Evolutionary conservation across 176 grass and related monocot genomes (phyloP).

Genomic region (Thalia dealbata): DNA sequence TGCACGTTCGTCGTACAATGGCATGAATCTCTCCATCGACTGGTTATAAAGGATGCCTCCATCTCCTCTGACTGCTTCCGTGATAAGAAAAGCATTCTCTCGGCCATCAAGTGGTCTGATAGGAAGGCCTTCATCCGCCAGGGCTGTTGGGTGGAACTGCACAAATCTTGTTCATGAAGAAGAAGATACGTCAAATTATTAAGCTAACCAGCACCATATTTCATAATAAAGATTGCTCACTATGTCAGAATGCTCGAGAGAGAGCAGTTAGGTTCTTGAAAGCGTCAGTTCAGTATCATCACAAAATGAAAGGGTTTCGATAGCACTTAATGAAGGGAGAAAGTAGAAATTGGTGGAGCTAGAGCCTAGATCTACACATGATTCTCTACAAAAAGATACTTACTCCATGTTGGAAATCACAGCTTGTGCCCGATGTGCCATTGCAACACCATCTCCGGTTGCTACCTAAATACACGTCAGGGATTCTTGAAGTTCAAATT

Average conservation of each 20-base stretch:
- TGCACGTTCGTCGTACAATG: conserved; percentile 61
- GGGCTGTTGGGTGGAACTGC: conserved; percentile 92
- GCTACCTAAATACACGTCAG: conserved; percentile 49
- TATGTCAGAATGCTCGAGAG: no score
- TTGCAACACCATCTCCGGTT: conserved; percentile 95
- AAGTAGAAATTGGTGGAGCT: not conserved
- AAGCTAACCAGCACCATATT: not conserved
- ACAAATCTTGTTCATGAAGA: conserved; percentile 52
- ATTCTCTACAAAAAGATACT: conserved; percentile 23
- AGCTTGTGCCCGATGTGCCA: conserved; percentile 83
- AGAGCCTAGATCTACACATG: not conserved
- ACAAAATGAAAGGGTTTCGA: not conserved
- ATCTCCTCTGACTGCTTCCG: conserved; percentile 87
- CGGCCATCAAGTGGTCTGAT: conserved; percentile 54
- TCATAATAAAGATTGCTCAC: no score
- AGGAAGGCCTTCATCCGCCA: conserved; percentile 86
- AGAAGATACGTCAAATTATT: not conserved
- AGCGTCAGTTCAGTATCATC: not conserved
- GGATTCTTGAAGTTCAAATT: not conserved
- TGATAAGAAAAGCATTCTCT: conserved; percentile 90
- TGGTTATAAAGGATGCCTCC: conserved; percentile 89
- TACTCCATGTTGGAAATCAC: conserved; percentile 99
- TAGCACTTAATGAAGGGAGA: conserved; percentile 4
- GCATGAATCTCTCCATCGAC: conserved; percentile 90
- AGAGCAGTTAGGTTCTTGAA: not conserved